Conservation (phyloP, 495 filamentous ascomycete genomes). For the Podospora tetraspora region DNA sequence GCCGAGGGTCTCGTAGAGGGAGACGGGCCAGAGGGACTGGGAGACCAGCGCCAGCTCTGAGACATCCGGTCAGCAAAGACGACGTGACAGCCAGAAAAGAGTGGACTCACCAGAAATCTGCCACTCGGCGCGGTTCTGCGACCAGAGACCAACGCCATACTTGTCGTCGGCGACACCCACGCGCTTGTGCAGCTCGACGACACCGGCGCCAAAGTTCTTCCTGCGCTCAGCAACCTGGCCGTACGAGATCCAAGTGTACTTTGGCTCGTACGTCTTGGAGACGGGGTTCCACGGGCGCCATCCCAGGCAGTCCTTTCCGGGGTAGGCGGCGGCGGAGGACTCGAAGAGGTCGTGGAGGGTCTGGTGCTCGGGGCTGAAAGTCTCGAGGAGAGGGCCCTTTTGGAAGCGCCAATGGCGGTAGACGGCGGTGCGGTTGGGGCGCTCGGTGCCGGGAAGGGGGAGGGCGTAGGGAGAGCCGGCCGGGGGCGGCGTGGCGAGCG, state of each 20-base stretch:
- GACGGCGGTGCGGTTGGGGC: constrained; percentile 63
- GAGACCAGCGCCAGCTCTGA: constrained; percentile 84
- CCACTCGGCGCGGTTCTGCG: constrained; percentile 95
- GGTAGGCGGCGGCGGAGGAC: constrained; percentile 49
- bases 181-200: constrained; percentile 74
- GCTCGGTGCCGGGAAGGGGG: constrained; percentile 65
- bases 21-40: constrained; percentile 84
- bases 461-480: constrained; percentile 59
- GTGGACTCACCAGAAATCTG: constrained; percentile 70
- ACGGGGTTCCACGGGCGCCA: constrained; percentile 70
- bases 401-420: constrained; percentile 79
- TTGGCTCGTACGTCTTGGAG: constrained; percentile 67
- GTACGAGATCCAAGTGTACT: constrained; percentile 83
- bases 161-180: constrained; percentile 59
- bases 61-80: constrained; percentile 2
- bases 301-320: constrained; percentile 68
- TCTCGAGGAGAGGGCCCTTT: constrained; percentile 64
- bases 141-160: constrained; percentile 89
- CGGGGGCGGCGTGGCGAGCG: constrained; percentile 50
- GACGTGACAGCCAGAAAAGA: constrained; percentile 9
- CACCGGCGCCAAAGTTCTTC: constrained; percentile 78
- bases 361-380: constrained; percentile 63
- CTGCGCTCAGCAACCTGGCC: constrained; percentile 71
- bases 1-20: constrained; percentile 93
- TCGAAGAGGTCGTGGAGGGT: constrained; percentile 84